These are phyloP conservation scores for Aspergillus saccharolyticus DNA, from an alignment of 495 filamentous ascomycete species.

Conservation along the genomic window DNA sequence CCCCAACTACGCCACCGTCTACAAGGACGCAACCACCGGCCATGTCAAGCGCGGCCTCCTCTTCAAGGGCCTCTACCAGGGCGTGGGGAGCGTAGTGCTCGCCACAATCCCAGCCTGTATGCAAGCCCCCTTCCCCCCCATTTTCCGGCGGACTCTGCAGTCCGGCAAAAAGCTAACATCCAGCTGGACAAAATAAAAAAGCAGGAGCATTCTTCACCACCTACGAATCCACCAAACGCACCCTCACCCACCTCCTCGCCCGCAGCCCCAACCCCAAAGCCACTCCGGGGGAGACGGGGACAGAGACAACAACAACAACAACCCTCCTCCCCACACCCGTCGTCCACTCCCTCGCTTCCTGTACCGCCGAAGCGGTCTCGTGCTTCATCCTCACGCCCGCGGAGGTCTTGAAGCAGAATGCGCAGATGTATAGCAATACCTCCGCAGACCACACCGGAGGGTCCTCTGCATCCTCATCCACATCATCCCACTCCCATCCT, in stretches of 20 bases:
- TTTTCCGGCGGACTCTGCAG: background rate
- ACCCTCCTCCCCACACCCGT: conserved; percentile 50
- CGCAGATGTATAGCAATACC: conserved; percentile 55
- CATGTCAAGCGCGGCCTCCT: conserved; percentile 50
- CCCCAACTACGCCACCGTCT: conserved; percentile 60
- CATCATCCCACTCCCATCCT: too few relatives aligned
- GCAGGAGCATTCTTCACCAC: conserved; percentile 87
- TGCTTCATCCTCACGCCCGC: conserved; percentile 84
- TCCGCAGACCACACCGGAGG: conserved; percentile 1
- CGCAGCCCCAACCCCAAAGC: conserved; percentile 9
- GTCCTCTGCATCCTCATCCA: too few relatives aligned
- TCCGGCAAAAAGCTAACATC: too few relatives aligned
- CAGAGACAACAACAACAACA: conserved; percentile 26
- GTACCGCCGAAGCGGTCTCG: conserved; percentile 69
- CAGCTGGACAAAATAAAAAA: conserved; percentile 29
- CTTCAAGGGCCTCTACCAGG: conserved; percentile 79
- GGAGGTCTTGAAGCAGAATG: conserved; percentile 91
- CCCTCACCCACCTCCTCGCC: conserved; percentile 40
- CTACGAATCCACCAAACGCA: conserved; percentile 69
- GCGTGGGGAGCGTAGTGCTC: conserved; percentile 81
- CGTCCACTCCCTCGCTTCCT: conserved; percentile 67
- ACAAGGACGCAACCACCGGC: conserved; percentile 49
- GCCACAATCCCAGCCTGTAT: conserved; percentile 79
- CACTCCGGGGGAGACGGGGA: too few relatives aligned
- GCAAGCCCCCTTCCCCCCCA: conserved; percentile 13